A percentile compares a stretch with the other conserved stretches of the same genome.
Evolutionary conservation across 371 early-diverging fungal genomes (phyloP).

Genomic region (Saksenaea oblongispora): DNA sequence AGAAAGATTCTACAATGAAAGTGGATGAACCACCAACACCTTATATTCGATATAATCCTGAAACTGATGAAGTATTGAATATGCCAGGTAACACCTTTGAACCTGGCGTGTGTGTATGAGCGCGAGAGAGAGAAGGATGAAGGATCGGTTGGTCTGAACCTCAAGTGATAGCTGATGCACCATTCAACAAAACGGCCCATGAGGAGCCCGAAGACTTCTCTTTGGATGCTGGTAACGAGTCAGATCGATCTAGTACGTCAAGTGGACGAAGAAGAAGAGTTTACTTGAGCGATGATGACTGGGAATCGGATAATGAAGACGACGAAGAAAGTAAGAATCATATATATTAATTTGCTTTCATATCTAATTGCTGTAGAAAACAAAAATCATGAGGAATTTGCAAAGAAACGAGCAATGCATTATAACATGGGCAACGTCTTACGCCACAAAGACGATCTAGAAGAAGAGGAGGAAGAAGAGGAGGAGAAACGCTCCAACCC

Average conservation of each 20-base stretch:
- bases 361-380: slow-evolving; percentile 25
- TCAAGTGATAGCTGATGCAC: neutral
- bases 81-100: slow-evolving; percentile 35
- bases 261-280: slow-evolving; percentile 33
- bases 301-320: slow-evolving; percentile 54
- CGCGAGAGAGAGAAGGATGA: neutral
- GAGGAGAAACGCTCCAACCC: slow-evolving; percentile 18
- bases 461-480: slow-evolving; percentile 33
- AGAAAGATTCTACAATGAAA: slow-evolving; percentile 93
- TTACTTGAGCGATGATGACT: slow-evolving; percentile 51
- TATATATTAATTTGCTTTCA: neutral
- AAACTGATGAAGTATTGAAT: slow-evolving; percentile 74
- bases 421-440: slow-evolving; percentile 82
- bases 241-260: slow-evolving; percentile 44
- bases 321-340: slow-evolving; percentile 31
- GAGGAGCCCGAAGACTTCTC: slow-evolving; percentile 52
- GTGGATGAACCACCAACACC: slow-evolving; percentile 98
- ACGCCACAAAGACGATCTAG: slow-evolving; percentile 46
- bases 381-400: slow-evolving; percentile 67
- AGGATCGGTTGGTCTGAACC: neutral
- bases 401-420: slow-evolving; percentile 73
- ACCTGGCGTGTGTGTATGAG: neutral
- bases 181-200: slow-evolving; percentile 20
- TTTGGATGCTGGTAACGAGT: slow-evolving; percentile 44
- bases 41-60: slow-evolving; percentile 83